These are phyloP conservation scores for Fistulina hepatica DNA, from an alignment of 1,284 basidiomycete genomes.

Conservation along the genomic window DNA sequence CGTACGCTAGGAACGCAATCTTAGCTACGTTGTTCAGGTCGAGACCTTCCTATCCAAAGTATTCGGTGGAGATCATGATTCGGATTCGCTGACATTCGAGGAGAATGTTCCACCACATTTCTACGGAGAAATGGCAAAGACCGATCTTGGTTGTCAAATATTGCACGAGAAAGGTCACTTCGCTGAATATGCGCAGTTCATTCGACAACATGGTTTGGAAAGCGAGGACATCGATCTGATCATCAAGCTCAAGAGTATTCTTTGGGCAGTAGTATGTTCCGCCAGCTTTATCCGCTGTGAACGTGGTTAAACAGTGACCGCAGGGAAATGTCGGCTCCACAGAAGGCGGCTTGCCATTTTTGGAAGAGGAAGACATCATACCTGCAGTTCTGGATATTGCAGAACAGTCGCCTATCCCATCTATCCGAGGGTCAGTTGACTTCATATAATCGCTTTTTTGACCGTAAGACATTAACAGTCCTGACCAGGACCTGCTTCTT, in stretches of 20 bases:
- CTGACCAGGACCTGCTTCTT: conserved; percentile 84
- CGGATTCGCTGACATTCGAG: conserved; percentile 68
- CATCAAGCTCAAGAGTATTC: conserved; percentile 83
- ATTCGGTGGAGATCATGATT: conserved; percentile 54
- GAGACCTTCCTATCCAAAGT: conserved; percentile 78
- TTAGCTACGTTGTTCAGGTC: conserved; percentile 78
- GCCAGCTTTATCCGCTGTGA: background rate
- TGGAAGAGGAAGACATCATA: conserved; percentile 92
- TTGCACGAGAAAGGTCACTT: conserved; percentile 89
- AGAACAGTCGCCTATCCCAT: conserved; percentile 79
- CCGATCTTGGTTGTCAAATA: conserved; percentile 85
- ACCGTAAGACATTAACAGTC: conserved; percentile 8
- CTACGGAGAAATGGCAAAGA: conserved; percentile 96
- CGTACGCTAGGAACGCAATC: conserved; percentile 74
- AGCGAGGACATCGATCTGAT: conserved; percentile 76
- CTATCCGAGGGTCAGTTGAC: conserved; percentile 76
- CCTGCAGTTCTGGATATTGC: conserved; percentile 87
- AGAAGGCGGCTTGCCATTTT: conserved; percentile 81
- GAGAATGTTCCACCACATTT: conserved; percentile 91
- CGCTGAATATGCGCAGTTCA: conserved; percentile 81
- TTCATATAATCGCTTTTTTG: background rate
- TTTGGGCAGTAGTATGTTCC: conserved; percentile 86
- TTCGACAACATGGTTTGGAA: conserved; percentile 81
- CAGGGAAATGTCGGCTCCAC: conserved; percentile 93
- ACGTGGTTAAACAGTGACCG: conserved; percentile 2